Evolutionary conservation across 1,139 yeast genomes (phyloP), one percentile per base, ranked within the genome.

Genomic region (Debaryomycetaceae sp.): DNA sequence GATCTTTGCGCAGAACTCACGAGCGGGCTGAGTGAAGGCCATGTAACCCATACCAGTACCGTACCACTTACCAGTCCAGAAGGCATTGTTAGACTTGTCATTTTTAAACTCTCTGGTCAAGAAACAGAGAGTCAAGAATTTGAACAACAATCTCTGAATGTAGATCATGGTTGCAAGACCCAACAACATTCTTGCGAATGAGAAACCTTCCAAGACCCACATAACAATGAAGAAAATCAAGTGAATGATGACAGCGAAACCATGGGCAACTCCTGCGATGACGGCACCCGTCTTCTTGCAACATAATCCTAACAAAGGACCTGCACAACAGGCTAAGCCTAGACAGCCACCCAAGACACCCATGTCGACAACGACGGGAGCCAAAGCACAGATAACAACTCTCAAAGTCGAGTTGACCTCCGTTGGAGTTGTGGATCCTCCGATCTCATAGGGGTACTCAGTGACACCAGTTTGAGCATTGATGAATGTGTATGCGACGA

Each of bases 61-160:
- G 69, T 91, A 89, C 99, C 99, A 93, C 71, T 91, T 91, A 79
- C 99, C 99, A 50, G 96, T 87, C 99, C 99, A 93, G 93, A 95
- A 93, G 27, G 99, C 98, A 58, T 96, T 85, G 74, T 93, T 93
- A 38, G 99, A 80, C 65, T 87, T 91, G 69, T 95, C 99, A 60
- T 89, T 91, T 83, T 91, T 93, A 77, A 90, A 91, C 73, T 93
- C 99, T 76, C 99, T 85, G 43, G 99, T 91, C 65, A 93, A 79
- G 71, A 84, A 73, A 55, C 81, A 69, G 46, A 86, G 72, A 17
- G 97, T 87, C 76, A 93, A 75, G 59, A 87, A 68, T 76, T 93
- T 90, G 80, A 93, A 87, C 55, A 93, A 69, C 45, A 86, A 71
- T 75, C 99, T 84, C 78, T 95, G 96, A 59, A 87, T 74, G 70